A percentile compares a stretch with the other conserved stretches of the same genome.
phyloP scores from a whole-genome alignment of 2,329 filamentous ascomycete genomes.

The Cytospora mali region DNA sequence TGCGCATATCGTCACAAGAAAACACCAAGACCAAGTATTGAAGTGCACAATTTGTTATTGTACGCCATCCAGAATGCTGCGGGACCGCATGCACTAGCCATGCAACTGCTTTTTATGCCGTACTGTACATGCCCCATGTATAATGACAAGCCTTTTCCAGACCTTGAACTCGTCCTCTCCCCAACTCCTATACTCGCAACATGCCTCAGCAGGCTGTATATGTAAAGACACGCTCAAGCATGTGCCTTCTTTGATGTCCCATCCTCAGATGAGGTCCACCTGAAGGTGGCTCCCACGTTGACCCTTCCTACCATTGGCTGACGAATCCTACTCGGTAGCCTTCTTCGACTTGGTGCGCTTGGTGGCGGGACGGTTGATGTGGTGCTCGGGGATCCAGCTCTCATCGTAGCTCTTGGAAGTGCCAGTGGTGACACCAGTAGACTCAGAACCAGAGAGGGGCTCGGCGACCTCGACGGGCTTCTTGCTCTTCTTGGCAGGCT shows the following conservation, averaged over 20 bases:
- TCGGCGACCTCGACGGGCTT: slow-evolving; percentile 64
- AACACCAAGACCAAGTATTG: background rate
- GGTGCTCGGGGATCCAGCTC: slow-evolving; percentile 89
- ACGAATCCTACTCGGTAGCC: slow-evolving; percentile 34
- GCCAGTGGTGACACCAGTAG: slow-evolving; percentile 67
- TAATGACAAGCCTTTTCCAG: slow-evolving; percentile 13
- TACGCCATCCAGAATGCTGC: slow-evolving; percentile 2
- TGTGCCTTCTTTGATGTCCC: background rate
- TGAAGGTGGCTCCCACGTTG: background rate
- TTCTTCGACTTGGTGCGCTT: slow-evolving; percentile 61
- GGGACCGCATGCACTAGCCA: slow-evolving; percentile 1
- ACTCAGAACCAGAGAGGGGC: slow-evolving; percentile 70
- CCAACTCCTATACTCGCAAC: slow-evolving; percentile 1
- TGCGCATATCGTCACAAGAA: background rate
- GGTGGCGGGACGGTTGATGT: slow-evolving; percentile 82
- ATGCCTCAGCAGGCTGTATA: background rate
- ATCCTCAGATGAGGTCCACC: slow-evolving; percentile 3
- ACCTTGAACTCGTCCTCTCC: background rate
- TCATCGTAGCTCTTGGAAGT: slow-evolving; percentile 79
- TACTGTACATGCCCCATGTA: slow-evolving; percentile 14
- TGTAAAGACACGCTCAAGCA: background rate
- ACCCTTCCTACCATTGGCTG: background rate
- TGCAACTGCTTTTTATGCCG: slow-evolving; percentile 13
- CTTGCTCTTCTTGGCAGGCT: slow-evolving; percentile 62
- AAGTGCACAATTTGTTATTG: slow-evolving; percentile 6